Evolutionary conservation across 176 grass and related monocot species (phyloP), one percentile per base, ranked within the genome.

Genomic region (Thinopyrum elongatum): DNA sequence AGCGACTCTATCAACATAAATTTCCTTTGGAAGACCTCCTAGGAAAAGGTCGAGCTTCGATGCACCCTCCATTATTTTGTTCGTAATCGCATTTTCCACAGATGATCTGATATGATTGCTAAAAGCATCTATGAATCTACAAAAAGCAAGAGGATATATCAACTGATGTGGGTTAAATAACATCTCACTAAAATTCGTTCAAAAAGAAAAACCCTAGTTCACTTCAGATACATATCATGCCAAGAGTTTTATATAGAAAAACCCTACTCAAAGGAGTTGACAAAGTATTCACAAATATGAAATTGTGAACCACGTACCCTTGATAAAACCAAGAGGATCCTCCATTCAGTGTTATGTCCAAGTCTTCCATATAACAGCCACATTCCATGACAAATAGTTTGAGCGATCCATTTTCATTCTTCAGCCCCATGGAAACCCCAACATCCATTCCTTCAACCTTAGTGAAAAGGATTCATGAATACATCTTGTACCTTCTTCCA

Each of bases 271-370:
- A 65, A 78, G 22, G 34, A 82, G 7, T 65, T 21, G 59, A 74
- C 2, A 76, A 38, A 51, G 58, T 82, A 70, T 80, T 35, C 79
- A 35, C 41, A 26, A 10, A 57, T 76, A 28, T 47, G 75, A 8
- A 85, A 46, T 3, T 64, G 6, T 31, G 67, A 91, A 67, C 23
- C 65, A 81, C 80, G 8, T 95, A 98, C 96, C 91, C 83, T 92
- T 98, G 96, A 93, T 98, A 98, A 78, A 98, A 94, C 96, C 96
- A 98, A 84, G 96, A 95, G 80, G 90, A 87, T 76, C 92, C 96
- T 57, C 96, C 96, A 80, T 90, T 86, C 80, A 95, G 72, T 59
- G 84, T 82, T 73, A 98, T 95, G 82, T 85, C 76, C 27, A 95
- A 74, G 81, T 88, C 82, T 58, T 88, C 68, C 87, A 98, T 94